These are phyloP conservation scores for Aegilops bicornis DNA, from an alignment of 176 grass and related monocot species.

Conservation along the genomic window DNA sequence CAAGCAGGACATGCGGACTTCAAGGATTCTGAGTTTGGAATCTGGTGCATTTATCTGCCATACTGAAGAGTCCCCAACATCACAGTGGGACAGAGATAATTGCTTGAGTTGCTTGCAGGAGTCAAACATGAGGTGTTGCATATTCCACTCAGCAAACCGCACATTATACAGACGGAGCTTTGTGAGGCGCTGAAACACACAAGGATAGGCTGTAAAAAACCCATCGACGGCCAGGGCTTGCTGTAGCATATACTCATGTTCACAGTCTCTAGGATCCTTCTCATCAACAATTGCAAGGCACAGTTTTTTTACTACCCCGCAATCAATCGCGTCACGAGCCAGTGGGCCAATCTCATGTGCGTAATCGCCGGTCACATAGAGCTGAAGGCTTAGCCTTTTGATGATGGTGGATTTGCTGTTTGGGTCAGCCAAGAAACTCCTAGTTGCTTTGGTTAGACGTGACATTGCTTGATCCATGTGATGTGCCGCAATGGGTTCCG, in stretches of 20 bases:
- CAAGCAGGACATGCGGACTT: not conserved
- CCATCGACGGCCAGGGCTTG: not conserved
- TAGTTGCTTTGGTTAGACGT: slow-evolving; percentile 3
- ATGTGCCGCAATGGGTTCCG: not conserved
- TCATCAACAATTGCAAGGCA: slow-evolving; percentile 6
- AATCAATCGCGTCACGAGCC: not conserved
- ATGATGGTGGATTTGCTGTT: not conserved
- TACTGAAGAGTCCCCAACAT: not conserved
- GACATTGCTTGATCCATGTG: slow-evolving; percentile 18
- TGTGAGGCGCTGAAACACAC: slow-evolving; percentile 6
- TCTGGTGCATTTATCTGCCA: slow-evolving; percentile 21
- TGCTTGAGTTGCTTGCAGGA: slow-evolving; percentile 8
- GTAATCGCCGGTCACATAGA: not conserved
- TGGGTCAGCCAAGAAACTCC: slow-evolving; percentile 15
- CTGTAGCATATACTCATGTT: not conserved
- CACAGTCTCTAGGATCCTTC: not conserved
- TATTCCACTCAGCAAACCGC: not conserved
- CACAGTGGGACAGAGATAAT: not conserved
- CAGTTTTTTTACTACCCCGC: not conserved
- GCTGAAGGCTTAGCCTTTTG: not conserved
- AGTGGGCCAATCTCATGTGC: not conserved
- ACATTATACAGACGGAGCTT: slow-evolving; percentile 3
- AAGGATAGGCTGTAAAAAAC: slow-evolving; percentile 10
- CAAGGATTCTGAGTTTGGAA: slow-evolving; percentile 16
- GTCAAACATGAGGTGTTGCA: slow-evolving; percentile 19